Conservation (phyloP, 306 rosid species). For the Dryas alaskensis region DNA sequence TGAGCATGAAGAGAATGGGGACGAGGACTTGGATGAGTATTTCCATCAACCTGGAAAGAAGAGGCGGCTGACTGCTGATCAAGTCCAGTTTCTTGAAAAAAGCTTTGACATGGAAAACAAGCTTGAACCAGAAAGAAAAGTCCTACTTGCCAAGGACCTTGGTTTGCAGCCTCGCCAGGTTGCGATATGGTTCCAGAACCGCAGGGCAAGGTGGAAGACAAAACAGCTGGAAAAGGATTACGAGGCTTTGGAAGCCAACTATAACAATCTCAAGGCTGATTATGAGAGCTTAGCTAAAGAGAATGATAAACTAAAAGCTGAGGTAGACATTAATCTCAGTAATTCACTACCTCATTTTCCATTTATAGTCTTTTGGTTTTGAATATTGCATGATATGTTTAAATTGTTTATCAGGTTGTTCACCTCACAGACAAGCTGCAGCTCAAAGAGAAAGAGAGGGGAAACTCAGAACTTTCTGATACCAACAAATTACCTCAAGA, state of each 20-base stretch:
- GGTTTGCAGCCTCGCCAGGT: slow-evolving; percentile 95
- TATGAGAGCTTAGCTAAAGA: slow-evolving; percentile 60
- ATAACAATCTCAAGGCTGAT: slow-evolving; percentile 46
- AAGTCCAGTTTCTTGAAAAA: slow-evolving; percentile 81
- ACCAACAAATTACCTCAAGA: slow-evolving; percentile 35
- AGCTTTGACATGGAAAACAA: slow-evolving; percentile 85
- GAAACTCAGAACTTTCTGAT: slow-evolving; percentile 29
- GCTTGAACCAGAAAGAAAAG: slow-evolving; percentile 78
- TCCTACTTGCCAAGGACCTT: slow-evolving; percentile 65
- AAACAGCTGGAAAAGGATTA: slow-evolving; percentile 83
- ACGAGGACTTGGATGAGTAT: slow-evolving; percentile 60
- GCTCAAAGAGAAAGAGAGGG: slow-evolving; percentile 37
- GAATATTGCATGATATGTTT: not conserved
- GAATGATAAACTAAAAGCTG: slow-evolving; percentile 52
- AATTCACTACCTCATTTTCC: not conserved
- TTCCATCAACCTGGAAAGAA: slow-evolving; percentile 77
- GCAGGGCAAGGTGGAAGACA: slow-evolving; percentile 80
- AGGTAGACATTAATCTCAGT: slow-evolving; percentile 36
- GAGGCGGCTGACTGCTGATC: slow-evolving; percentile 56
- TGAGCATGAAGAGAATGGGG: slow-evolving; percentile 54
- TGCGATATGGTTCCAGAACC: slow-evolving; percentile 96
- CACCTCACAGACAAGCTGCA: slow-evolving; percentile 46
- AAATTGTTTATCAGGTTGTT: slow-evolving; percentile 41
- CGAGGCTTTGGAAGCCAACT: slow-evolving; percentile 49
- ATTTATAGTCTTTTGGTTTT: not conserved